phyloP scores from a whole-genome alignment of 2,329 filamentous ascomycete genomes.

The Venturia asperata region DNA sequence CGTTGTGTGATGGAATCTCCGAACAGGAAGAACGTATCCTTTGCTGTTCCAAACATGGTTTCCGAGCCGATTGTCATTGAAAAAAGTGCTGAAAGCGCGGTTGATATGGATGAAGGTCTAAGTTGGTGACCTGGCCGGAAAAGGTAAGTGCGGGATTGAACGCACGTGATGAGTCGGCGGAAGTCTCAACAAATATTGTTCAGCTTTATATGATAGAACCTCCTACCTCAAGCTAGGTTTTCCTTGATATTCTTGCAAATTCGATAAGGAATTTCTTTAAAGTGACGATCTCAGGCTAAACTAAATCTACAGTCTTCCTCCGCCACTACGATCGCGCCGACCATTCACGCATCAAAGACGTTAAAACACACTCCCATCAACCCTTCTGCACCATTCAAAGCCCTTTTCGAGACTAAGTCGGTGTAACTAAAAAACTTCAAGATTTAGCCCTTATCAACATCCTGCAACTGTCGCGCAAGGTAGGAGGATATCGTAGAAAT shows the following conservation, averaged over 20 bases:
- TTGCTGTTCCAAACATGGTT: not conserved
- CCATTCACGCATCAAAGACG: conserved; percentile 5
- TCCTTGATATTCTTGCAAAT: too few relatives aligned
- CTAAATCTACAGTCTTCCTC: too few relatives aligned
- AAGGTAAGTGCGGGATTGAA: not conserved
- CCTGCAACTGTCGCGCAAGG: not conserved
- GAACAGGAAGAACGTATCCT: conserved; percentile 56
- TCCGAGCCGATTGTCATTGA: not conserved
- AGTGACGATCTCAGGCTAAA: too few relatives aligned
- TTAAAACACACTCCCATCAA: not conserved
- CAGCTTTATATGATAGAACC: too few relatives aligned
- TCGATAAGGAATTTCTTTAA: too few relatives aligned
- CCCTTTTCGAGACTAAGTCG: not conserved
- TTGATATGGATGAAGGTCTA: not conserved
- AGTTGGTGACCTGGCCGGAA: not conserved
- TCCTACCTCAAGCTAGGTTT: too few relatives aligned
- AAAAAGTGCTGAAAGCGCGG: not conserved
- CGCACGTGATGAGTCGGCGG: not conserved
- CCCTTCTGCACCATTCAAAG: not conserved
- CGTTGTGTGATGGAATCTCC: conserved; percentile 83
- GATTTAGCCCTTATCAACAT: not conserved
- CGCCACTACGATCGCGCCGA: too few relatives aligned
- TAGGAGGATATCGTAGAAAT: not conserved
- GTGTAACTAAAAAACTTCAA: not conserved
- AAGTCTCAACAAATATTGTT: too few relatives aligned